Conservation (phyloP, 1,139 yeast genomes). For the Sugiyamaella neomexicana region DNA sequence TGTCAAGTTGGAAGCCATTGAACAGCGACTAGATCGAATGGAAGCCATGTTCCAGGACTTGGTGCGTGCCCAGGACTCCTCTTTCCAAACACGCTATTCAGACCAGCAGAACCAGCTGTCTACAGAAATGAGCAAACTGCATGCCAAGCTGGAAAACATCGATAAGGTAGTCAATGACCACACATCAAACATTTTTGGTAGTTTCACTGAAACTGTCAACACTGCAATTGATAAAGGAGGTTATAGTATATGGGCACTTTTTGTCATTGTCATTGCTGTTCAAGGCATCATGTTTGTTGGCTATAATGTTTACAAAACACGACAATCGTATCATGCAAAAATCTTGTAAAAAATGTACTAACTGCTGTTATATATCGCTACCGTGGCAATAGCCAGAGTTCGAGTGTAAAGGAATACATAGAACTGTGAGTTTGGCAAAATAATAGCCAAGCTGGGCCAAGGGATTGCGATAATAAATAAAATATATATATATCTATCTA, state of each 20-base stretch:
- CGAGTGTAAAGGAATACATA: too few relatives aligned
- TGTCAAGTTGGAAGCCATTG: conserved; percentile 14
- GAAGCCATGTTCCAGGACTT: conserved; percentile 20
- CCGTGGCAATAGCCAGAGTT: too few relatives aligned
- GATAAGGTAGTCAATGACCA: conserved; percentile 32
- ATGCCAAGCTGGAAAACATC: conserved; percentile 29
- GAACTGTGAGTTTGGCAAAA: neutral
- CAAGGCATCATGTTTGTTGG: conserved; percentile 35
- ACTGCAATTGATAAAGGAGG: conserved; percentile 36
- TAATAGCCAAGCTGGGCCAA: neutral
- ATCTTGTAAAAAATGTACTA: conserved; percentile 32
- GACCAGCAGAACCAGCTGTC: conserved; percentile 25
- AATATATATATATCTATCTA: neutral
- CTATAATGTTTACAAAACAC: conserved; percentile 34
- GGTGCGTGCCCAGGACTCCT: conserved; percentile 13
- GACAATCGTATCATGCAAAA: conserved; percentile 37
- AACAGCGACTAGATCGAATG: conserved; percentile 23
- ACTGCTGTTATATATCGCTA: too few relatives aligned
- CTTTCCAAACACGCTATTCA: conserved; percentile 15
- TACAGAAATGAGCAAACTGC: conserved; percentile 29
- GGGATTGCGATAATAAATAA: neutral
- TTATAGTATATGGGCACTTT: conserved; percentile 34
- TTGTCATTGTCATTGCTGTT: conserved; percentile 33
- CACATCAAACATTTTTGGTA: conserved; percentile 32
- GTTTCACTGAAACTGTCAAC: conserved; percentile 34